Base-by-base conservation (phyloP, 208 protist species). In the Trypanosoma avium region DNA sequence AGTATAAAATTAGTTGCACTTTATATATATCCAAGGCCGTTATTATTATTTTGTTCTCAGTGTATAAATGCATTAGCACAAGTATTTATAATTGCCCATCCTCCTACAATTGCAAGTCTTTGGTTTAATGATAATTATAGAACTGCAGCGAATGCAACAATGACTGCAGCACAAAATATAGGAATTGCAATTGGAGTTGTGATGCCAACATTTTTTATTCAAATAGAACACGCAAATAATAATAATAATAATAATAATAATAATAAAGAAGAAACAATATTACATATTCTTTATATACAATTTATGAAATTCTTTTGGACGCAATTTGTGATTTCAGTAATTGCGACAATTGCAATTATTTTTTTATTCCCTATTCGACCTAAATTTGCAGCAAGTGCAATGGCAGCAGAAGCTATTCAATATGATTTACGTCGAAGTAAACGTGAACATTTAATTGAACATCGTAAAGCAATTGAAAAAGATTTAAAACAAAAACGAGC, bases 141-240 rank as follows among this genome's bases (percentile, higher is more conserved):
- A 3, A 61, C 56, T 22, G 27, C 29, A 32, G 56, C 56, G 2
- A 61, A 48, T 30, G 56, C 56, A 8, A 36, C 45, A 5, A 61
- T 61, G 56, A 61, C 56, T 36, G 45, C 40, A 21, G 56, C 56
- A 7, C 56, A 52, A 38, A 61, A 61, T 35, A 15, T 61, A 48
- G 56, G 56, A n/a, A 48, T 61, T 24, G 56, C 56, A n/a, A 35
- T 61, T n/a, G 56, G 33, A 17, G 45, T 61, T 17, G 43, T 61
- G 27, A 29, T 61, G 33, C 56, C 56, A 47, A 61, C 56, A 12
- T 30, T 61, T 3, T 61, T 61, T n/a, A 24, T 61, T 6, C 4
- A 24, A 47, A 4, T 24, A 19, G 24, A 27, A 33, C 10, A 10
- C 46, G 33, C 33, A 57, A 36, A 57, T 32, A 45, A 24, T 3